Evolutionary conservation across 2,329 filamentous ascomycete species (phyloP), one percentile per base, ranked within the genome.

Genomic region (Eutypa lata): DNA sequence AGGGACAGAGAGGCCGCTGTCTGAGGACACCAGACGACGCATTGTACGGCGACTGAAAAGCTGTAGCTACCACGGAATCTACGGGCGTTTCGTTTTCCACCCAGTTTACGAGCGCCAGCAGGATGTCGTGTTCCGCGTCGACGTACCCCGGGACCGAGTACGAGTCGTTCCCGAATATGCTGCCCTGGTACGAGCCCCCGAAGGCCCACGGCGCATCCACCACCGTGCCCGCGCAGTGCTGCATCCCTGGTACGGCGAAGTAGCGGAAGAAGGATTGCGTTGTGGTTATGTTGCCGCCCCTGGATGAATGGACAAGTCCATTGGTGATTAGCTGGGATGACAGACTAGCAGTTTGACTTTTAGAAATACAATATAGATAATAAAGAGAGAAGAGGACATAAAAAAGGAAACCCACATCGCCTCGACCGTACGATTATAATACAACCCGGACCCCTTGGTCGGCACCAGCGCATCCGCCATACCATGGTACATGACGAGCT

Each of bases 161-260:
- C 3, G 61, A 63, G 38, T 61, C 63, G 45, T 62, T 65, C 1
- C 60, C 65, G n/a, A 71, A 53, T 3, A 35, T 10, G 10, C 55
- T 55, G 16, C 64, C 65, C 51, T 71, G 69, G 22, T 54, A 61
- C 1, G 65, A 62, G 16, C 61, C 66, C 11, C 63, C 71, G 33
- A 77, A 66, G 42, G 72, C 69, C 71, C 71, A 76, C 13, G 75
- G 73, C 14, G 73, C 71, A 48, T 70, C 65, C n/a, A 68, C 67
- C 3, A 56, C 48, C 7, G 69, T 67, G 52, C 55, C 37, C 19
- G 57, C 52, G 58, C 80, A 83, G 62, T 83, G 80, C 11, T 66
- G 67, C 76, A 82, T 78, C 0, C 80, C 80, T 0, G 79, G 78
- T n/a, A 83, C 72, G 19, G 68, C 69, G 60, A 83, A 83, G 58